A percentile compares a stretch with the other conserved stretches of the same genome.
phyloP scores from a whole-genome alignment of 306 rosid genomes.

The Trifolium pratense region DNA sequence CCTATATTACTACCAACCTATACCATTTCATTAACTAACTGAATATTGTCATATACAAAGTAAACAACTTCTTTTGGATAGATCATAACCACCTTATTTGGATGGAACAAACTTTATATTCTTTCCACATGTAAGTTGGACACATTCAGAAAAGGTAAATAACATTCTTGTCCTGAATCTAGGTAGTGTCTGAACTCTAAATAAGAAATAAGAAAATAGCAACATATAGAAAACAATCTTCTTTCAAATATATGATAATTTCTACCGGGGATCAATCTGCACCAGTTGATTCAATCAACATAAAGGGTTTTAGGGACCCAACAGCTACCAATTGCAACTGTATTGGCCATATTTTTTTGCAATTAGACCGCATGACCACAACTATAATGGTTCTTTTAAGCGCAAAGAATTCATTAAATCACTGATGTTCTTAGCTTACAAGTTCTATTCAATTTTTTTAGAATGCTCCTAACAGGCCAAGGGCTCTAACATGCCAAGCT shows the following conservation, averaged over 20 bases:
- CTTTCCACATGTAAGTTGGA: neutral
- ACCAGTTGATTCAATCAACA: no score
- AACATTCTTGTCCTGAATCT: neutral
- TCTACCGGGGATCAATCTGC: constrained; percentile 1
- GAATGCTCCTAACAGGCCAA: neutral
- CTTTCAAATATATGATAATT: neutral
- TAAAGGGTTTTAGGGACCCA: neutral
- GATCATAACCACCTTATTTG: neutral
- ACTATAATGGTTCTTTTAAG: neutral
- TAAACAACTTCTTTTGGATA: neutral
- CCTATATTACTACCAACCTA: neutral
- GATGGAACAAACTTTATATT: no score
- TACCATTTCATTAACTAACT: neutral
- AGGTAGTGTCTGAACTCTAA: neutral
- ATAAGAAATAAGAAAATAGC: neutral
- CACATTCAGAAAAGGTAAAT: neutral
- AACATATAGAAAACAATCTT: neutral
- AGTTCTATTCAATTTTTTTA: neutral
- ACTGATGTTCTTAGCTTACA: neutral
- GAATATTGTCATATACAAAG: neutral
- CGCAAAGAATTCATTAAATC: neutral
- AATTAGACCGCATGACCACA: neutral
- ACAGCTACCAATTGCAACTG: neutral
- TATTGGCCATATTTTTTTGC: neutral
- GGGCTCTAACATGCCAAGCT: neutral